These are phyloP conservation scores for Euphorbia celastroides DNA, from an alignment of 441 rosid genomes.

Conservation along the genomic window DNA sequence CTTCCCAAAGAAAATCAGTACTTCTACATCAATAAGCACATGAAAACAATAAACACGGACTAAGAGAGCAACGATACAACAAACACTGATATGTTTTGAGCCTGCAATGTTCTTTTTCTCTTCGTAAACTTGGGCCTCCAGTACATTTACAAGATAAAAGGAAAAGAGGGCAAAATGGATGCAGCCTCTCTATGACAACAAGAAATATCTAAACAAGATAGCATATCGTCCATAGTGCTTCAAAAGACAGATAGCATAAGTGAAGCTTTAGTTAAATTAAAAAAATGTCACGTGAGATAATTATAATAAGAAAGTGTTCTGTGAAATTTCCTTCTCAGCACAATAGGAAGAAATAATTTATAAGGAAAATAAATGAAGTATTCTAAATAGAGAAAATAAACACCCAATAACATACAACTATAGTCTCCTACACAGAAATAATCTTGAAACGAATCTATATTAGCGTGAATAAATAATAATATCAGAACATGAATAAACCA, in stretches of 20 bases:
- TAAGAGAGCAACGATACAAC: neutral
- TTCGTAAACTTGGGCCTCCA: neutral
- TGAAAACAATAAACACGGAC: neutral
- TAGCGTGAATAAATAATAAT: neutral
- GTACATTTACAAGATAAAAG: neutral
- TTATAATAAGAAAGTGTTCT: too few relatives aligned
- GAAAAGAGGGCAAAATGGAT: neutral
- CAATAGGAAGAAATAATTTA: neutral
- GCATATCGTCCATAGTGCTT: neutral
- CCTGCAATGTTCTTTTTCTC: neutral
- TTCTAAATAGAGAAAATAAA: neutral
- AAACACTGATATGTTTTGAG: neutral
- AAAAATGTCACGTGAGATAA: too few relatives aligned
- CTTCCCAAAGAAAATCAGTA: neutral
- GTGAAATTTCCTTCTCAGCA: neutral
- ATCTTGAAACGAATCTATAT: neutral
- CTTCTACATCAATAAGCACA: neutral
- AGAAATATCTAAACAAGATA: neutral
- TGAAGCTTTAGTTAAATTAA: neutral
- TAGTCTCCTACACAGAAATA: neutral
- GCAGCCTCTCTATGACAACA: neutral
- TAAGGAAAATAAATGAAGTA: constrained; percentile 1
- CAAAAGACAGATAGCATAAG: neutral
- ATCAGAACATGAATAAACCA: neutral
- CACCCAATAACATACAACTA: neutral